Evolutionary conservation across 2,329 filamentous ascomycete genomes (phyloP), one percentile per base, ranked within the genome.

Genomic region (Hymenoscyphus linearis): DNA sequence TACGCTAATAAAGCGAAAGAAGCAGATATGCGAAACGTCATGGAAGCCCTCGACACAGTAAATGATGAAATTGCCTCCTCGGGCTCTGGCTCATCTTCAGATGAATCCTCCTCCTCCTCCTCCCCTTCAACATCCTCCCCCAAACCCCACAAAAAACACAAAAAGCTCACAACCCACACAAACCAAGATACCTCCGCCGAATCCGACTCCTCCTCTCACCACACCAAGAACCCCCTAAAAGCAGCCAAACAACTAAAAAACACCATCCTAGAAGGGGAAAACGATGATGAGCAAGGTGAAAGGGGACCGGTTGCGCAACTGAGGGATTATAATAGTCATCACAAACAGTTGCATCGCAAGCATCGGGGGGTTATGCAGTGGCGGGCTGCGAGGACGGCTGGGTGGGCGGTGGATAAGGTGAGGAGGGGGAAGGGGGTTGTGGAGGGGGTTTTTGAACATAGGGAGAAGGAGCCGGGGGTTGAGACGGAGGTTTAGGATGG

Each of bases 301-400:
- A 75, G 79, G 64, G 84, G 79, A 44, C 70, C 76, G 40, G 74
- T 78, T 10, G 80, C 81, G 52, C 77, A 82, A 70, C 62, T 85
- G 53, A 81, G 79, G 60, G 85, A 88, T 62, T 89, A 86, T 70
- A 84, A 81, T 70, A 77, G 79, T 61, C 77, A 85, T 66, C 77
- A 80, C 65, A 83, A 81, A 72, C 79, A 82, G 63, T 74, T 88
- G 65, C 86, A 90, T 72, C 77, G 86, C 55, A 81, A 83, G 70
- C 85, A 91, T 69, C 76, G 85, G 25, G 88, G 88, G 0, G 70
- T 88, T 47, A 91, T 91, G 88, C 88, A 91, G 74, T 91, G 87
- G 74, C 77, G 62, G 78, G 81, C 66, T 75, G 81, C 79, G 22
- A 77, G 77, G 71, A 84, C 74, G 59, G 74, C 77, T 61, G 82